phyloP scores from a whole-genome alignment of 345 rosid genomes.

The Capsella bursapastoris region DNA sequence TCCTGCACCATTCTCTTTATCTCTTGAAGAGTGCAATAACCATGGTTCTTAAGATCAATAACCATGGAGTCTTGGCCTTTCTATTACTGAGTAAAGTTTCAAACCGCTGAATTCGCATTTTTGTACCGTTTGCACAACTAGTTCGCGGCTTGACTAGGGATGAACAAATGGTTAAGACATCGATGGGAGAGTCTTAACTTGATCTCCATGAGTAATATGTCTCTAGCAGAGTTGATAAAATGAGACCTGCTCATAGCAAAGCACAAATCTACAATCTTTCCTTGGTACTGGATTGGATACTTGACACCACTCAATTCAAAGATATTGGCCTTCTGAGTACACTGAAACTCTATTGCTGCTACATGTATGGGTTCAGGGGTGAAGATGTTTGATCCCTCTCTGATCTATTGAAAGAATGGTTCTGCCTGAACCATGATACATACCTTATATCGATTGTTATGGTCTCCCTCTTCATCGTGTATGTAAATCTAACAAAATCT shows the following conservation, averaged over 20 bases:
- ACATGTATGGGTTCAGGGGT: not conserved
- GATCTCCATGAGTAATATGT: too few relatives aligned
- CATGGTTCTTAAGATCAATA: conserved; percentile 75
- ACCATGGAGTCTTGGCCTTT: conserved; percentile 88
- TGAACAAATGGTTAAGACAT: not conserved
- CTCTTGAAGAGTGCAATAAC: conserved; percentile 46
- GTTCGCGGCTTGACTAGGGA: not conserved
- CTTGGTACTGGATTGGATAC: conserved; percentile 52
- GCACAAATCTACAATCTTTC: too few relatives aligned
- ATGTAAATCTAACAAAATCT: too few relatives aligned
- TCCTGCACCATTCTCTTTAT: conserved; percentile 13
- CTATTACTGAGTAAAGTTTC: conserved; percentile 69
- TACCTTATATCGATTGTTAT: too few relatives aligned
- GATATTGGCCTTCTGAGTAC: conserved; percentile 65
- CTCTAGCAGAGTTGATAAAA: not conserved
- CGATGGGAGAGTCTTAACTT: too few relatives aligned
- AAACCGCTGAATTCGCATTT: not conserved
- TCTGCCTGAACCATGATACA: not conserved
- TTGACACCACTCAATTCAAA: conserved; percentile 73
- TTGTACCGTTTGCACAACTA: not conserved
- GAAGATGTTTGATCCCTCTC: conserved; percentile 49
- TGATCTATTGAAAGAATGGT: conserved; percentile 16
- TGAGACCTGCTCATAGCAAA: not conserved
- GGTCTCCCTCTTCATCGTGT: too few relatives aligned
- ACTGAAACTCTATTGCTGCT: conserved; percentile 2